A percentile compares a stretch with the other conserved stretches of the same genome.
These are phyloP conservation scores for Erythrophleum fordii DNA, from an alignment of 306 rosid species.

Conservation along the genomic window DNA sequence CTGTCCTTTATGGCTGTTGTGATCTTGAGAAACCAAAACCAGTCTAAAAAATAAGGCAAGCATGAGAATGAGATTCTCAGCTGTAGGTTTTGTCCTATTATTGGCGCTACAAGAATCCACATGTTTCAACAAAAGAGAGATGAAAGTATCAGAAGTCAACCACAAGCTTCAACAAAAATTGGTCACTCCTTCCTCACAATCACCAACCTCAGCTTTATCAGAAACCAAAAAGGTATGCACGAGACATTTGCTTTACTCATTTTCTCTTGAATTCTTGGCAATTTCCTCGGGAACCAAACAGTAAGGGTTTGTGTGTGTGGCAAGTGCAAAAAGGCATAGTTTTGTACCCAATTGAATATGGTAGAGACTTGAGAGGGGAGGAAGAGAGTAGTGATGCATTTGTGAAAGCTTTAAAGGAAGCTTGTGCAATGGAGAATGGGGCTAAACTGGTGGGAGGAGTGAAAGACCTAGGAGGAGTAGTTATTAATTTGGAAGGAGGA, in stretches of 20 bases:
- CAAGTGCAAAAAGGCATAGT: slow-evolving; percentile 42
- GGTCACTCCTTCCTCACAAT: not conserved
- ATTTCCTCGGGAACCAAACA: not conserved
- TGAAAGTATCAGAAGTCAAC: not conserved
- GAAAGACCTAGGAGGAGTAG: slow-evolving; percentile 62
- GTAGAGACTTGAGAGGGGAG: slow-evolving; percentile 67
- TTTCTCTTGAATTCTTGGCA: not conserved
- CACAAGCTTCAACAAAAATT: not conserved
- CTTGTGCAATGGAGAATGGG: slow-evolving; percentile 42
- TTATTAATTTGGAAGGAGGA: slow-evolving; percentile 72
- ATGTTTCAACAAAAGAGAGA: not conserved
- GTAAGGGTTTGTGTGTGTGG: not conserved
- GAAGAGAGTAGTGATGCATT: slow-evolving; percentile 60
- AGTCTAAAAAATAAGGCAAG: not conserved
- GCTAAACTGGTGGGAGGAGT: slow-evolving; percentile 54
- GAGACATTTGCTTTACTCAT: not conserved
- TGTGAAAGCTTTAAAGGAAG: slow-evolving; percentile 52
- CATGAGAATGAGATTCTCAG: not conserved
- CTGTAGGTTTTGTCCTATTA: not conserved
- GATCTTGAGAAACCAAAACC: not conserved
- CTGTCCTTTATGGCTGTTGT: not conserved
- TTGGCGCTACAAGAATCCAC: not conserved
- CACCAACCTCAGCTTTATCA: not conserved
- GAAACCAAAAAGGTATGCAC: not conserved
- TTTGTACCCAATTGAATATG: slow-evolving; percentile 57